Percentiles rank a stretch among this genome's conserved stretches.
Evolutionary conservation across 2,329 filamentous ascomycete genomes (phyloP).

Genomic region (Fusarium protoensiforme): DNA sequence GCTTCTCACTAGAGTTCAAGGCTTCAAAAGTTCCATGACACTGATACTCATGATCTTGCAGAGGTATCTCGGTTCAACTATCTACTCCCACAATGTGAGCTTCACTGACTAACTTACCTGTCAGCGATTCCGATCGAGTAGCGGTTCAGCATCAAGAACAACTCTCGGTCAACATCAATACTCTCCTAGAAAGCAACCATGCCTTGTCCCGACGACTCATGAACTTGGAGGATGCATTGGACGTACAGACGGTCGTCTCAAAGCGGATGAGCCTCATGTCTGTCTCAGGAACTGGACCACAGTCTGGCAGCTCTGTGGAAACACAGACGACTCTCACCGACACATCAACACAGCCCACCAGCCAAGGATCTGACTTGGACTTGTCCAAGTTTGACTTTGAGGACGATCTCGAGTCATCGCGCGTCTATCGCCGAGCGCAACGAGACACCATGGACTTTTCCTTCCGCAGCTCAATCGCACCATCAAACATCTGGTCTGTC

Average conservation of each 20-base stretch:
- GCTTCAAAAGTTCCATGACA: neutral
- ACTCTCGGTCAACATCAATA: conserved; percentile 27
- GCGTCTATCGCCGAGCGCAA: conserved; percentile 12
- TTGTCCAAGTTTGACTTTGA: conserved; percentile 9
- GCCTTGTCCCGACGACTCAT: neutral
- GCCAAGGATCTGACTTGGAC: neutral
- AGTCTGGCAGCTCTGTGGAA: neutral
- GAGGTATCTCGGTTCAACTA: neutral
- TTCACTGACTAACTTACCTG: too few relatives aligned
- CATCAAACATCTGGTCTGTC: neutral
- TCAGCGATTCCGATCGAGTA: neutral
- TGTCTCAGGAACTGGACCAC: neutral
- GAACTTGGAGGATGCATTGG: conserved; percentile 3
- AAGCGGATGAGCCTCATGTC: conserved; percentile 1
- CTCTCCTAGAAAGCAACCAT: conserved; percentile 5
- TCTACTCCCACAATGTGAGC: too few relatives aligned
- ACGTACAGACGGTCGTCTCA: neutral
- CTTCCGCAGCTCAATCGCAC: conserved; percentile 6
- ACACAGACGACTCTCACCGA: neutral
- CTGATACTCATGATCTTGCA: neutral
- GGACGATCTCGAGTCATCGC: conserved; percentile 3
- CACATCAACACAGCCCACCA: neutral
- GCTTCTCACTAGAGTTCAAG: neutral
- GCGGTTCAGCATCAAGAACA: conserved; percentile 24
- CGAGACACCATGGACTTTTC: conserved; percentile 19